Conservation (phyloP, 345 rosid species). For the Citrus medica region DNA sequence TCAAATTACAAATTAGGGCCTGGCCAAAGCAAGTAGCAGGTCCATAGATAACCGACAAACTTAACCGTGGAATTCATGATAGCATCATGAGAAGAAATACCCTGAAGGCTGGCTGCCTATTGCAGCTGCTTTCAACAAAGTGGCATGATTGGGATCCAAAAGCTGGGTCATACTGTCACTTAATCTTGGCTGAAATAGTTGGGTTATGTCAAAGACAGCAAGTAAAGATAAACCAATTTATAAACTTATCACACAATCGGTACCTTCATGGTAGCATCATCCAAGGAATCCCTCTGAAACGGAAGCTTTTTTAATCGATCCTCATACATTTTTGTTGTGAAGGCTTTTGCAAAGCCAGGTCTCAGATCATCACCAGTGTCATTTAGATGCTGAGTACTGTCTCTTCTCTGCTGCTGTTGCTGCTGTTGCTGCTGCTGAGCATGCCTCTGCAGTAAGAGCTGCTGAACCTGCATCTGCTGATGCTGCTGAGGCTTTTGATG, state of each 20-base stretch:
- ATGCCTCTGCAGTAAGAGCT: conserved; percentile 46
- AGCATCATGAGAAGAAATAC: conserved; percentile 22
- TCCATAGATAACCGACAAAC: not conserved
- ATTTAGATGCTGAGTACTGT: conserved; percentile 30
- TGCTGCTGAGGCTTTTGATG: conserved; percentile 40
- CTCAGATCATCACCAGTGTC: conserved; percentile 34
- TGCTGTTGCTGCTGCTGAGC: conserved; percentile 49
- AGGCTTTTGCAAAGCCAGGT: conserved; percentile 35
- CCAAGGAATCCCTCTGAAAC: conserved; percentile 44
- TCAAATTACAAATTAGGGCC: not conserved
- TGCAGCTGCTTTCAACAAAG: conserved; percentile 42
- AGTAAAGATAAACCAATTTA: not conserved
- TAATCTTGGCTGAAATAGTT: conserved; percentile 36
- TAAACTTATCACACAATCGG: not conserved
- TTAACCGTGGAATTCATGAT: not conserved
- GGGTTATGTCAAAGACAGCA: conserved; percentile 12
- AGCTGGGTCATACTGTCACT: conserved; percentile 44
- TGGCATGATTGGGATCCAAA: conserved; percentile 42
- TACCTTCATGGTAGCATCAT: conserved; percentile 48
- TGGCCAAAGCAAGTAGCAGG: conserved; percentile 2
- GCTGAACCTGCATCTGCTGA: conserved; percentile 48
- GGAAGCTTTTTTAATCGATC: conserved; percentile 56
- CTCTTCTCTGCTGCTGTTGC: conserved; percentile 34
- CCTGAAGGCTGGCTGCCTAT: conserved; percentile 43
- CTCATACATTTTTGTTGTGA: conserved; percentile 47